phyloP scores from a whole-genome alignment of 163 green algal species.

The Chloroidium sp. region DNA sequence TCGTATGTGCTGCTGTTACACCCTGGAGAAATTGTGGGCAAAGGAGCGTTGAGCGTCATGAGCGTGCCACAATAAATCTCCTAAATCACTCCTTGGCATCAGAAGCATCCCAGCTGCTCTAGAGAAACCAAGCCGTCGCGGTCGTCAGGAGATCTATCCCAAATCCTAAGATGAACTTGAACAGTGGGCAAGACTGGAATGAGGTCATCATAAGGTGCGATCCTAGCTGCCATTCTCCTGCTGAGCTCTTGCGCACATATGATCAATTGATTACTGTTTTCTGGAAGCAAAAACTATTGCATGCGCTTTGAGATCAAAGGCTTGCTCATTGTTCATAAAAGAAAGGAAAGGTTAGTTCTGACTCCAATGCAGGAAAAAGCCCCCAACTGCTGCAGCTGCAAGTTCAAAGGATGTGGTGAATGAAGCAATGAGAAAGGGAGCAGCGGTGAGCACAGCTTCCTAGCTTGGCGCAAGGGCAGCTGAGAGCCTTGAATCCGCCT shows the following conservation, averaged over 20 bases:
- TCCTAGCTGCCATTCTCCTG: background rate
- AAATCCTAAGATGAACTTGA: constrained; percentile 1
- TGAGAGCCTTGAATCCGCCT: background rate
- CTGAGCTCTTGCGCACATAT: background rate
- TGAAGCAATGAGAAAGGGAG: constrained; percentile 20
- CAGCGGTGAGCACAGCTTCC: constrained; percentile 18
- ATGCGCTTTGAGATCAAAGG: background rate
- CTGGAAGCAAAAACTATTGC: background rate
- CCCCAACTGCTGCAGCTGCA: constrained; percentile 9
- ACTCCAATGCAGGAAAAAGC: constrained; percentile 5
- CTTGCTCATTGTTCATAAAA: background rate
- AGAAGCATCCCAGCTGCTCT: too few species aligned
- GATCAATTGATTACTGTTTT: background rate
- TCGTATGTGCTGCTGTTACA: too few species aligned
- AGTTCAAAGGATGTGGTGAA: constrained; percentile 53
- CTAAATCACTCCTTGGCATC: too few species aligned
- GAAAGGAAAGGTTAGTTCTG: background rate
- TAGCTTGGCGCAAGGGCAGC: background rate
- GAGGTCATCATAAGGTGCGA: constrained; percentile 13
- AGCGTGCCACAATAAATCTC: too few species aligned
- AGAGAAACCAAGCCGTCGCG: too few species aligned
- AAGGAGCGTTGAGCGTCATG: too few species aligned
- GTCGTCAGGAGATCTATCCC: too few species aligned
- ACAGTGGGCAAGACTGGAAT: constrained; percentile 17
- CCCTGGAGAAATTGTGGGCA: too few species aligned